A percentile compares a stretch with the other conserved stretches of the same genome.
These are phyloP conservation scores for Umbilicus rupestris DNA, from an alignment of 164 flowering plant genomes.

Conservation along the genomic window DNA sequence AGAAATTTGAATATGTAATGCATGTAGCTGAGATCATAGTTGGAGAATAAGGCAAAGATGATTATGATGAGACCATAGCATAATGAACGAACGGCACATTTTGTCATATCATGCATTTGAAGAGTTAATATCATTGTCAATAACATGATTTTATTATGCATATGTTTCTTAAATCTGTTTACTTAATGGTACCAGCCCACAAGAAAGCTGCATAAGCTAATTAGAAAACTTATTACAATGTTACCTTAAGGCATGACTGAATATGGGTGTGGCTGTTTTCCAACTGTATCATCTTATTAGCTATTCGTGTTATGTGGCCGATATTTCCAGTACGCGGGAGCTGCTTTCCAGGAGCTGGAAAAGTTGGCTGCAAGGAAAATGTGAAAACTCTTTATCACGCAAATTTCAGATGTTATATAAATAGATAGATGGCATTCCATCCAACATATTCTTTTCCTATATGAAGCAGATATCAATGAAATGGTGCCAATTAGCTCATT, in stretches of 20 bases:
- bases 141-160: no score
- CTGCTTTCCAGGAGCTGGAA: slow-evolving; percentile 48
- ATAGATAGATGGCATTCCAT: not conserved
- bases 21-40: no score
- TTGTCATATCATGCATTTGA: no score
- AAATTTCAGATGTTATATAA: not conserved
- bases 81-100: no score
- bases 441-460: not conserved
- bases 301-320: slow-evolving; percentile 83
- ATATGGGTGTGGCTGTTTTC: slow-evolving; percentile 42
- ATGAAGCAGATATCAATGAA: not conserved
- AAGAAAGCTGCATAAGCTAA: not conserved
- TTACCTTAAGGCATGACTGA: slow-evolving; percentile 63
- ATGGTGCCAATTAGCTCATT: not conserved
- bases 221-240: no score
- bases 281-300: slow-evolving; percentile 76
- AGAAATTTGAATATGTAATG: no score
- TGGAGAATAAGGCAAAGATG: no score
- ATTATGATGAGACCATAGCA: no score
- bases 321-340: slow-evolving; percentile 67
- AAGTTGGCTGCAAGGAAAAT: slow-evolving; percentile 53
- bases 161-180: no score
- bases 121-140: no score
- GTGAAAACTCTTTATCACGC: not conserved
- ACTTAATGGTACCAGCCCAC: not conserved